Base-by-base conservation (phyloP, 176 grass and related monocot genomes). In the Aegilops sharonensis region DNA sequence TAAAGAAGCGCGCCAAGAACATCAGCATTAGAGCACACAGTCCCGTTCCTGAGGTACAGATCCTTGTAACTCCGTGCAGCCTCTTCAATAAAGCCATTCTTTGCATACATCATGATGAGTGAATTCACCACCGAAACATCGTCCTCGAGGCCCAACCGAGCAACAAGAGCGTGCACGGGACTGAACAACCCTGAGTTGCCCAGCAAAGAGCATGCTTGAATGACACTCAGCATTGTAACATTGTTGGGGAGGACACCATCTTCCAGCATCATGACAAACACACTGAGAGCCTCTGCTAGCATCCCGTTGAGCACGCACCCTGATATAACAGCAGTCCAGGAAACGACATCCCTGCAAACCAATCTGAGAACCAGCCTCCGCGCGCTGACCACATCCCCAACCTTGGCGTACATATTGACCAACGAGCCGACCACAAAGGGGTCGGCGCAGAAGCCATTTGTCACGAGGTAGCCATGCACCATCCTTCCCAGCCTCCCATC, bases 331-430 rank as follows among this genome's bases (percentile, higher is more conserved):
- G 94, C 73, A 45, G 87, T 95, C 91, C 94, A 93, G 48, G 94
- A 93, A 85, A 95, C 84, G 2, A 95, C 91, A 30, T 91, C 87
- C 74, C 87, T 93, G 73, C 32, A 85, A 32, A 72, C 36, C n/a
- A 93, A 83, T 5, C 84, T 66, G 71, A 88, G 73, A 85, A 93
- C 27, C 62, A 95, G 78, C 40, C 83, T 91, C 45, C 50, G 73
- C 1, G 91, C 91, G 36, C 84, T 87, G 25, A 34, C 65, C 50
- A 66, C 68, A 4, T 81, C 85, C 68, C 94, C 91, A 34, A 79
- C 62, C 87, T 95, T 95, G 50, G 91, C 89, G 60, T 93, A 95
- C 88, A 85, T 85, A 75, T 87, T 92, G 67, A 95, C 77, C 91
- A 93, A 77, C 5, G 87, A 95, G 45, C 89, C 83, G 21, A 84